Evolutionary conservation across 257 asterid species (phyloP), one percentile per base, ranked within the genome.

Genomic region (Craterostigma plantagineum): DNA sequence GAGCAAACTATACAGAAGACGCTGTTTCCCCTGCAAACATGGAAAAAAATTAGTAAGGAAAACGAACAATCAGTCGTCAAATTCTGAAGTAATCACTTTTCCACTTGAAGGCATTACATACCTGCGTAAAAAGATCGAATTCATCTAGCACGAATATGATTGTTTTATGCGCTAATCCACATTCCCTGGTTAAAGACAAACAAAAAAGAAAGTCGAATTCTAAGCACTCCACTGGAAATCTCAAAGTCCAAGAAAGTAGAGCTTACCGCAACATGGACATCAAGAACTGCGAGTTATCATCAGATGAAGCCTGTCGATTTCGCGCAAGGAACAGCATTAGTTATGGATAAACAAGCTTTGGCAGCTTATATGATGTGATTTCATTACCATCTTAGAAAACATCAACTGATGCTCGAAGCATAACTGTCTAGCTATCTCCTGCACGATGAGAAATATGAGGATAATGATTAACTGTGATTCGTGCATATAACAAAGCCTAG

Each of bases 91-190:
- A 50, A 30, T 40, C 49, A 53, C 35, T 39, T 65, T 38, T 48
- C 34, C 48, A 43, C 18, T 57, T 59, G 60, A 49, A 16, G 51
- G 53, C 16, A 59, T 67, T 51, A 55, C n/a, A n/a, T n/a, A 79
- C 95, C 95, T 82, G 86, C 33, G 98, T 63, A 55, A 87, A 87
- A 61, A 79, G 92, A 69, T 87, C 98, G 53, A 87, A 87, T 68
- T 82, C 95, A 38, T 87, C 91, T 23, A 87, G 76, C 53, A 76
- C 77, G 64, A 87, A 87, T 48, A 87, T 47, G 43, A 82, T 60
- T 53, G 98, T 87, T 63, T 79, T 87, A 63, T 87, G 98, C 1
- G 98, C 98, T 44, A 87, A 67, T 50, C 93, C 91, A 50, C 95
- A 82, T 56, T 82, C 95, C 79, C 98, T 82, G 68, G 38, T 45